These are phyloP conservation scores for Kwoniella pini DNA, from an alignment of 768 basidiomycete genomes.

Conservation along the genomic window DNA sequence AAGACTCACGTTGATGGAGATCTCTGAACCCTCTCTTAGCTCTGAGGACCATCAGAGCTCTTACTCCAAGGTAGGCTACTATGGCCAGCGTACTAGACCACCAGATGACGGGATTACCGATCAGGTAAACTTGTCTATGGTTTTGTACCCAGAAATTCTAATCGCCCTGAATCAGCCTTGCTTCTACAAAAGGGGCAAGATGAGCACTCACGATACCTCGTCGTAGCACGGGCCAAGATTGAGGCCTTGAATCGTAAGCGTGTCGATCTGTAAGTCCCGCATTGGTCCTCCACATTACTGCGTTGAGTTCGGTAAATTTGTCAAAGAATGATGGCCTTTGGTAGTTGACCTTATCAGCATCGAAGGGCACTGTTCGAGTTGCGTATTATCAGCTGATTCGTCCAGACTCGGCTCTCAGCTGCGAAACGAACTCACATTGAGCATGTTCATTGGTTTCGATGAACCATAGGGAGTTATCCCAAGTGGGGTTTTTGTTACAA, in stretches of 20 bases:
- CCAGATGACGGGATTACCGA: conserved; percentile 95
- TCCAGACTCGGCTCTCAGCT: background rate
- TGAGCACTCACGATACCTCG: conserved; percentile 82
- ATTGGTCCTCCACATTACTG: conserved; percentile 96
- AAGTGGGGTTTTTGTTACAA: conserved; percentile 95
- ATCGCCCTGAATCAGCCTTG: background rate
- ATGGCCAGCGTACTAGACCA: conserved; percentile 77
- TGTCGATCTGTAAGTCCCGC: conserved; percentile 94
- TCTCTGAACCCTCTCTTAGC: conserved; percentile 88
- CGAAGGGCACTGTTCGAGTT: conserved; percentile 70
- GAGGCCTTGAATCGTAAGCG: conserved; percentile 90
- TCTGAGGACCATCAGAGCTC: conserved; percentile 79
- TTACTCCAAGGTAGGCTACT: conserved; percentile 65
- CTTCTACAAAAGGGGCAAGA: background rate
- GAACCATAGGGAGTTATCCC: conserved; percentile 87
- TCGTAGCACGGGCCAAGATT: conserved; percentile 82
- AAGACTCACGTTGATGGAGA: conserved; percentile 83
- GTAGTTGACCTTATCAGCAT: conserved; percentile 87
- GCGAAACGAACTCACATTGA: conserved; percentile 61
- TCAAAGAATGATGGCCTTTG: conserved; percentile 79
- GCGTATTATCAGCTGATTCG: conserved; percentile 4
- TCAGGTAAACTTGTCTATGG: conserved; percentile 88
- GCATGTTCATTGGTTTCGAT: conserved; percentile 82
- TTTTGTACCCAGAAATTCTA: conserved; percentile 99
- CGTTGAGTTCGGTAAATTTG: conserved; percentile 89